phyloP scores from a whole-genome alignment of 495 filamentous ascomycete species.

The Hypoxylon lenormandii region DNA sequence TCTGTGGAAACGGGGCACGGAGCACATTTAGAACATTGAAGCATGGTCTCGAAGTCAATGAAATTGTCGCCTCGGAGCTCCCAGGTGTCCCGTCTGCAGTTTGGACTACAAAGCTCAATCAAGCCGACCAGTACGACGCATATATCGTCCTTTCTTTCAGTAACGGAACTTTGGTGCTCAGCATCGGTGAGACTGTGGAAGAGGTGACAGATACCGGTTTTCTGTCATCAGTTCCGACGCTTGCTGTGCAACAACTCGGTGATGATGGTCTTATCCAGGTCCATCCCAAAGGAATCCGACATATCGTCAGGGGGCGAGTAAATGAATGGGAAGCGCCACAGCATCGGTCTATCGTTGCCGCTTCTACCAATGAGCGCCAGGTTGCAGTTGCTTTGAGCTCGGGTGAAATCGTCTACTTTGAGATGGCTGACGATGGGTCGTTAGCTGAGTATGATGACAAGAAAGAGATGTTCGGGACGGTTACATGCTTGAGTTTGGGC shows the following conservation, averaged over 20 bases:
- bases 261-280: conserved; percentile 94
- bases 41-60: conserved; percentile 90
- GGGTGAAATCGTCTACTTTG: conserved; percentile 96
- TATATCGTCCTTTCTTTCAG: conserved; percentile 77
- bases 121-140: conserved; percentile 83
- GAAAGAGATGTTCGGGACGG: conserved; percentile 93
- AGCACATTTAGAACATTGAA: conserved; percentile 91
- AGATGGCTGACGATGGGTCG: conserved; percentile 90
- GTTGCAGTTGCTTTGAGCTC: conserved; percentile 93
- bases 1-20: conserved; percentile 86
- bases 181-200: conserved; percentile 95
- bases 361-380: conserved; percentile 91
- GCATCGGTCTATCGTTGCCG: conserved; percentile 95
- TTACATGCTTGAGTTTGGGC: conserved; percentile 92
- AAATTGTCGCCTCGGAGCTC: conserved; percentile 92
- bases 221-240: conserved; percentile 82
- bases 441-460: conserved; percentile 95
- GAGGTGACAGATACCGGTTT: conserved; percentile 95
- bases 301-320: conserved; percentile 83
- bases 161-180: conserved; percentile 82
- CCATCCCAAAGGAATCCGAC: conserved; percentile 92
- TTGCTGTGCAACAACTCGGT: conserved; percentile 93
- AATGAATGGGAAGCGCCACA: conserved; percentile 95
- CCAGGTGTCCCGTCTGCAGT: conserved; percentile 86
- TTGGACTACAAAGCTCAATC: conserved; percentile 93